Conservation (phyloP, 169 alveolate species). For the Cryptosporidium baileyi region DNA sequence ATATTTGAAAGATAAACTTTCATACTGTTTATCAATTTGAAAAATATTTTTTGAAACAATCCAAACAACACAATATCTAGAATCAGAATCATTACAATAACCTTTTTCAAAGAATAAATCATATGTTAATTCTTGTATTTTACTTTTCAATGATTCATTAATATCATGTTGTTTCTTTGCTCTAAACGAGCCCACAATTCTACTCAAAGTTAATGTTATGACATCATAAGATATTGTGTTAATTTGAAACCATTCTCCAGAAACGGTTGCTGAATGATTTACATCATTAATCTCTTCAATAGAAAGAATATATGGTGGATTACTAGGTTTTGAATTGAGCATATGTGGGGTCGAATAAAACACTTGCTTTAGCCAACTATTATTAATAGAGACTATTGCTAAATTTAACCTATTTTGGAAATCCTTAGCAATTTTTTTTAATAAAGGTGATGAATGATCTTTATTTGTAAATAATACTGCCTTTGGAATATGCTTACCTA, state of each 20-base stretch:
- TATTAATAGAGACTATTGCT: conserved; percentile 11
- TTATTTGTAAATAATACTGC: conserved; percentile 61
- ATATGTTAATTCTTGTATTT: conserved; percentile 15
- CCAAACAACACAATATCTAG: conserved; percentile 48
- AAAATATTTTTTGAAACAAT: neutral
- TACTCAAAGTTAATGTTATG: conserved; percentile 46
- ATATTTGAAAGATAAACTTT: conserved; percentile 38
- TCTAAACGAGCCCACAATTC: conserved; percentile 61
- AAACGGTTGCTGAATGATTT: neutral
- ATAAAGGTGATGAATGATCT: conserved; percentile 33
- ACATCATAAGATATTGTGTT: conserved; percentile 61
- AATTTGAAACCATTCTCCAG: conserved; percentile 62
- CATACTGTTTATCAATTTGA: neutral
- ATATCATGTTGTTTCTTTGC: conserved; percentile 36
- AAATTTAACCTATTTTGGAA: conserved; percentile 43
- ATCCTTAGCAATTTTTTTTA: conserved; percentile 64
- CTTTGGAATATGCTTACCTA: conserved; percentile 42
- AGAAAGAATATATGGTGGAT: conserved; percentile 51
- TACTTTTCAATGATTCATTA: neutral
- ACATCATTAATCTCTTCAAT: conserved; percentile 28
- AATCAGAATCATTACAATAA: conserved; percentile 26
- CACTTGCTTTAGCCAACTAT: conserved; percentile 26
- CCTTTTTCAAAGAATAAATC: conserved; percentile 8
- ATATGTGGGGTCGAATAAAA: conserved; percentile 56
- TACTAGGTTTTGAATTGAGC: conserved; percentile 31